Conservation (phyloP, 129 eudicot genomes). For the Arctium minus region DNA sequence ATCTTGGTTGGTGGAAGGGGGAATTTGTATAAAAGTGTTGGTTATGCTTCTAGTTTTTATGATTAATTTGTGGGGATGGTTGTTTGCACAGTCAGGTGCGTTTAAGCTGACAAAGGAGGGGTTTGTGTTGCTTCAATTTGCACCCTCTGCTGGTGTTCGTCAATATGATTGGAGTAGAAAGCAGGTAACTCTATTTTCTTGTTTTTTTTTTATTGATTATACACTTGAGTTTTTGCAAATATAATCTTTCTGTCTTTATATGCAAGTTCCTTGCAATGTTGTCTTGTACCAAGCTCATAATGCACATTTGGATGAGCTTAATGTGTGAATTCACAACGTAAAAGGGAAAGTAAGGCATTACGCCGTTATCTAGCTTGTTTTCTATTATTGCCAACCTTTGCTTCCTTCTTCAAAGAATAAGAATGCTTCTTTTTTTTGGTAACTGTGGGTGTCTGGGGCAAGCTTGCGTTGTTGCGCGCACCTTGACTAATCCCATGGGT, state of each 20-base stretch:
- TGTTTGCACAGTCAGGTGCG: conserved; percentile 70
- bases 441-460: no score
- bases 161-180: conserved; percentile 91
- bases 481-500: no score
- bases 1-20: background rate
- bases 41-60: background rate
- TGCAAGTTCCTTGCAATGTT: background rate
- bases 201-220: background rate
- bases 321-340: background rate
- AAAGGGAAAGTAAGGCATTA: background rate
- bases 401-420: no score
- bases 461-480: no score
- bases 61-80: background rate
- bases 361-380: background rate
- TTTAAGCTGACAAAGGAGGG: conserved; percentile 81
- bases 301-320: background rate
- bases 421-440: no score
- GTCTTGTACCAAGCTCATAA: background rate
- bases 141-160: conserved; percentile 85
- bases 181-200: conserved; percentile 48
- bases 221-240: background rate
- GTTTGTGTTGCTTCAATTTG: conserved; percentile 75
- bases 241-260: background rate
- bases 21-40: background rate
- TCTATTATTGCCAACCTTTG: background rate